Evolutionary conservation across 225 moss, liverwort and hornwort species (phyloP), one percentile per base, ranked within the genome.

Genomic region (Bryum argenteum): DNA sequence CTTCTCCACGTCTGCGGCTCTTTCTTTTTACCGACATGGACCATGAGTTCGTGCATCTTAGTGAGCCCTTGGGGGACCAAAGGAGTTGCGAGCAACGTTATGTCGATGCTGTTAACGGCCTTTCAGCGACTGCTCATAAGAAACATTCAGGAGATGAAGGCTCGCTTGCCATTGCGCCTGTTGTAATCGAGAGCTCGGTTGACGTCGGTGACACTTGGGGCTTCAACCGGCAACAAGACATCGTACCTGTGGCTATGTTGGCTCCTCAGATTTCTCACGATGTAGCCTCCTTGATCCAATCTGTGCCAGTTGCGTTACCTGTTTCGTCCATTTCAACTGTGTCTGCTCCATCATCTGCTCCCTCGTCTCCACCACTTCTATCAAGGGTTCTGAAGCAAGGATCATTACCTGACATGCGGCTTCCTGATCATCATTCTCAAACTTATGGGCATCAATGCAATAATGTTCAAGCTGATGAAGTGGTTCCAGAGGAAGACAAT

Each of bases 71-170:
- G 23, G 93, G 85, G 55, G 86, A 98, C 74, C 81, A 78, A 40
- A 89, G 94, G 75, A 89, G 92, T 71, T 58, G 86, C 48, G 91
- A 91, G 79, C 96, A 93, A 71, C 93, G 93, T 11, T 98, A 94
- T 79, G 97, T 98, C 3, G 92, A 98, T 83, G 97, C 97, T 48
- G 94, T 98, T 12, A 98, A 98, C 70, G 85, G 92, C n/a, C 76
- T 90, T 63, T 78, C 90, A 19, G 92, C 94, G 45, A 59, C 58
- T 22, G 83, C 76, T 44, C 71, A 74, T 70, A 89, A 83, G 64
- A 92, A 73, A 51, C 65, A 77, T 21, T 80, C 79, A 14, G 75
- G 71, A 64, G 93, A 93, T 38, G 84, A 75, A 57, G 83, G 74
- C 60, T 71, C 66, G 44, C 76, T 83, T 56, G 70, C 63, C 72